These are phyloP conservation scores for Primulina huaijiensis DNA, from an alignment of 257 asterid species.

Conservation along the genomic window DNA sequence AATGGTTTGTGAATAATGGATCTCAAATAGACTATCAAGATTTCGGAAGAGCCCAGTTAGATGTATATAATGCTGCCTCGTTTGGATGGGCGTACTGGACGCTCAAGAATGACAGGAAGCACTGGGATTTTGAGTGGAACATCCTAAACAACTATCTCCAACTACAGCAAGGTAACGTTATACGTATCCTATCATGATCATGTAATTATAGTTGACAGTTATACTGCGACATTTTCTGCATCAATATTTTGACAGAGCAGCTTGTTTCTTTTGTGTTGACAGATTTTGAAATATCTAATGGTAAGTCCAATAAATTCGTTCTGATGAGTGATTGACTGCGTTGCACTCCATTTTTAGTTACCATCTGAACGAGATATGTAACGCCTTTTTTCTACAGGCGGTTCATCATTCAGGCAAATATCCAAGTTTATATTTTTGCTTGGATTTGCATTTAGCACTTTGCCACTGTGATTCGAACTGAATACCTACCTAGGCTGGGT, in stretches of 20 bases:
- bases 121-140: slow-evolving; percentile 91
- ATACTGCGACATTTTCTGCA: not conserved
- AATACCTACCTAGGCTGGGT: not conserved
- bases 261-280: not conserved
- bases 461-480: not conserved
- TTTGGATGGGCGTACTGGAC: slow-evolving; percentile 90
- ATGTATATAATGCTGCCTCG: slow-evolving; percentile 61
- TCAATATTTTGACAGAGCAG: not conserved
- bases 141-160: slow-evolving; percentile 58
- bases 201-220: not conserved
- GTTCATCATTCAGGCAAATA: slow-evolving; percentile 28
- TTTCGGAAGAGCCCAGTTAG: slow-evolving; percentile 68
- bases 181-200: slow-evolving; percentile 2
- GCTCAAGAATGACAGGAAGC: slow-evolving; percentile 54
- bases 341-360: not conserved
- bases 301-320: not conserved
- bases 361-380: not conserved
- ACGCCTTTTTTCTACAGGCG: slow-evolving; percentile 28
- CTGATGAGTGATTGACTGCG: not conserved
- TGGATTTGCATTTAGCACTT: slow-evolving; percentile 24
- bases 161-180: slow-evolving; percentile 44
- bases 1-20: slow-evolving; percentile 58
- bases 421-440: slow-evolving; percentile 23
- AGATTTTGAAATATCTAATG: not conserved
- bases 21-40: slow-evolving; percentile 58